Percentiles rank a stretch among this genome's conserved stretches.
phyloP scores from a whole-genome alignment of 2,329 filamentous ascomycete genomes.

The Coniochaeta sp. region DNA sequence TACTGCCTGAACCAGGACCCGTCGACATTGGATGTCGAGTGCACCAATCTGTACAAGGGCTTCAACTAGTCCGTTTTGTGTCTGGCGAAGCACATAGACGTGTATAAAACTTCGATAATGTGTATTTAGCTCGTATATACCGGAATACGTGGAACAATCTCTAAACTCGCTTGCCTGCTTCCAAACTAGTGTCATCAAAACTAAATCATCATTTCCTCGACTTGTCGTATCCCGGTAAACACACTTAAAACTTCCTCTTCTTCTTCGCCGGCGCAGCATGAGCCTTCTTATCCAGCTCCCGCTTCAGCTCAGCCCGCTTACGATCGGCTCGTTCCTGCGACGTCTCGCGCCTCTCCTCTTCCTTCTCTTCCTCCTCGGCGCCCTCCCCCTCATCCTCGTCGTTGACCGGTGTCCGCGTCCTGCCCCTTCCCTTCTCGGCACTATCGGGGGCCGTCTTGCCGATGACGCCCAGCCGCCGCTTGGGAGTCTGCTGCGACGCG shows the following conservation, averaged over 20 bases:
- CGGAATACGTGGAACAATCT: neutral
- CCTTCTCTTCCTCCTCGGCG: constrained; percentile 17
- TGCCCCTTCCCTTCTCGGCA: neutral
- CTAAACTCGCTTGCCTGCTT: neutral
- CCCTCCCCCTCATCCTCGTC: neutral
- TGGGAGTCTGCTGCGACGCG: constrained; percentile 3
- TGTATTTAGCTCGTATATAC: neutral
- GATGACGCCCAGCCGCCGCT: constrained; percentile 15
- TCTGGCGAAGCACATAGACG: neutral
- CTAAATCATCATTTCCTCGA: too few relatives aligned
- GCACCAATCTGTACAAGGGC: constrained; percentile 7
- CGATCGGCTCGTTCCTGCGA: constrained; percentile 39
- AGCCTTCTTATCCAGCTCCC: constrained; percentile 40
- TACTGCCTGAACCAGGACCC: constrained; percentile 18
- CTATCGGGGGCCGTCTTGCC: constrained; percentile 10
- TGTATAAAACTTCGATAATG: neutral
- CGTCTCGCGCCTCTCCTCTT: constrained; percentile 26
- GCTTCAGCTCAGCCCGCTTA: constrained; percentile 42
- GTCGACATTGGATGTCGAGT: constrained; percentile 14
- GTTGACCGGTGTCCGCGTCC: constrained; percentile 1
- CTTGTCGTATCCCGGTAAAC: too few relatives aligned
- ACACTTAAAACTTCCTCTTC: constrained; percentile 44
- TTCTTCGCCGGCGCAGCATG: constrained; percentile 41
- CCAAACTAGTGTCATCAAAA: neutral
- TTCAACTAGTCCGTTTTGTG: constrained; percentile 5